phyloP scores from a whole-genome alignment of 805 yeast species.

The Zygoascus ofunaensis region DNA sequence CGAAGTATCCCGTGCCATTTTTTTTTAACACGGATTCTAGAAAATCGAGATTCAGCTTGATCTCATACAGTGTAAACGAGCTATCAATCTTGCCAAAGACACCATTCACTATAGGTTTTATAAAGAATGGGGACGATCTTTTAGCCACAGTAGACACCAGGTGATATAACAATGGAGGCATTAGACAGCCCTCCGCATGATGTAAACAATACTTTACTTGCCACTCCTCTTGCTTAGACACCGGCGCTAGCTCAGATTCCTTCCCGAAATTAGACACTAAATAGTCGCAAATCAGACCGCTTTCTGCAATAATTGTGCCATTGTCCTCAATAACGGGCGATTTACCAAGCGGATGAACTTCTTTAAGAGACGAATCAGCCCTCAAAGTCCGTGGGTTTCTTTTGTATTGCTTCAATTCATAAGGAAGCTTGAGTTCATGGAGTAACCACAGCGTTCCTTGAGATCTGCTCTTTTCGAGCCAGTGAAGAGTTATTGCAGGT shows the following conservation, averaged over 20 bases:
- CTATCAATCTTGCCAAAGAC: slow-evolving; percentile 40
- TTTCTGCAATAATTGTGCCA: slow-evolving; percentile 42
- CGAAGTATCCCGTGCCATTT: slow-evolving; percentile 45
- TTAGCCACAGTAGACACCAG: slow-evolving; percentile 31
- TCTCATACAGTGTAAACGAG: slow-evolving; percentile 42
- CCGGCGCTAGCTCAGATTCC: slow-evolving; percentile 27
- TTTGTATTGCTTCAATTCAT: slow-evolving; percentile 43
- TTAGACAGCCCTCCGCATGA: slow-evolving; percentile 55
- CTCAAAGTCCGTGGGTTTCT: slow-evolving; percentile 40
- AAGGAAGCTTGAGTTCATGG: slow-evolving; percentile 50
- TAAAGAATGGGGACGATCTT: slow-evolving; percentile 32
- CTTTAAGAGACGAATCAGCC: slow-evolving; percentile 41
- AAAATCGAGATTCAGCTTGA: slow-evolving; percentile 32
- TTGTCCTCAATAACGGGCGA: slow-evolving; percentile 49
- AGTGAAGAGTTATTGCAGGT: slow-evolving; percentile 19
- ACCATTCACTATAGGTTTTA: slow-evolving; percentile 36
- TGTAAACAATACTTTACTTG: slow-evolving; percentile 44
- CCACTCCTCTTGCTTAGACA: slow-evolving; percentile 33
- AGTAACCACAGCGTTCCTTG: slow-evolving; percentile 55
- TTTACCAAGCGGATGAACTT: slow-evolving; percentile 55
- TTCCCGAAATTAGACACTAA: slow-evolving; percentile 42
- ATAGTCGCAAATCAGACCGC: slow-evolving; percentile 50
- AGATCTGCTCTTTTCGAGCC: slow-evolving; percentile 50
- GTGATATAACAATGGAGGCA: slow-evolving; percentile 31
- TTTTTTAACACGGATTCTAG: slow-evolving; percentile 35